phyloP scores from a whole-genome alignment of 2,329 filamentous ascomycete species.

The Fusarium sp. region DNA sequence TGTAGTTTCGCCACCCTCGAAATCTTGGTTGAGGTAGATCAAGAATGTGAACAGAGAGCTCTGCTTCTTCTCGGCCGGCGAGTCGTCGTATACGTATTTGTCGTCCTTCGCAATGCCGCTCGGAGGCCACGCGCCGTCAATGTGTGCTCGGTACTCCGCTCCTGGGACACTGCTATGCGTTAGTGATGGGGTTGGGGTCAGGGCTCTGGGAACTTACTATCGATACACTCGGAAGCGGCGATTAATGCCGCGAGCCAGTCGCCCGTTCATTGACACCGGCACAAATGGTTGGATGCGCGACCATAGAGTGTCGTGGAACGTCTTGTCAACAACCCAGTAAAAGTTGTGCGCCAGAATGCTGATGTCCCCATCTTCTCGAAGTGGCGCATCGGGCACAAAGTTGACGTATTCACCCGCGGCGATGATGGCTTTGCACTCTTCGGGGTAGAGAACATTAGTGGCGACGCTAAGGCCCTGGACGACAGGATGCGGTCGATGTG shows the following conservation, averaged over 20 bases:
- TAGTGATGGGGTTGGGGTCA: not conserved
- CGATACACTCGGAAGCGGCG: constrained; percentile 76
- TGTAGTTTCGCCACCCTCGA: constrained; percentile 75
- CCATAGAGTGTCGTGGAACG: constrained; percentile 72
- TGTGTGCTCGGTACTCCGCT: constrained; percentile 76
- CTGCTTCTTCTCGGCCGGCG: constrained; percentile 66
- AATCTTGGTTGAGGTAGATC: constrained; percentile 76
- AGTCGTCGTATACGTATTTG: constrained; percentile 73
- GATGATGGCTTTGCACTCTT: constrained; percentile 73
- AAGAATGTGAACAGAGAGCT: constrained; percentile 76
- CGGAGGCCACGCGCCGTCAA: constrained; percentile 78
- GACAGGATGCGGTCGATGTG: constrained; percentile 66
- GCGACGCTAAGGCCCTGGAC: constrained; percentile 71
- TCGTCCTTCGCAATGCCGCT: constrained; percentile 68
- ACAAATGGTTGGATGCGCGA: constrained; percentile 66
- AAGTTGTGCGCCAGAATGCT: constrained; percentile 78
- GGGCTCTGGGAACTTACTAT: constrained; percentile 51
- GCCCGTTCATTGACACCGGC: constrained; percentile 63
- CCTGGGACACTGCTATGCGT: constrained; percentile 61
- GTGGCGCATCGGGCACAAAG: constrained; percentile 73
- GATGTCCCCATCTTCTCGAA: constrained; percentile 71
- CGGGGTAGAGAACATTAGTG: constrained; percentile 65
- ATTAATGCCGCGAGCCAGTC: constrained; percentile 70
- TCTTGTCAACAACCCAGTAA: constrained; percentile 74
- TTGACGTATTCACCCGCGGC: constrained; percentile 71